Conservation (phyloP, 2,329 filamentous ascomycete genomes). For the Fusarium multiceps region DNA sequence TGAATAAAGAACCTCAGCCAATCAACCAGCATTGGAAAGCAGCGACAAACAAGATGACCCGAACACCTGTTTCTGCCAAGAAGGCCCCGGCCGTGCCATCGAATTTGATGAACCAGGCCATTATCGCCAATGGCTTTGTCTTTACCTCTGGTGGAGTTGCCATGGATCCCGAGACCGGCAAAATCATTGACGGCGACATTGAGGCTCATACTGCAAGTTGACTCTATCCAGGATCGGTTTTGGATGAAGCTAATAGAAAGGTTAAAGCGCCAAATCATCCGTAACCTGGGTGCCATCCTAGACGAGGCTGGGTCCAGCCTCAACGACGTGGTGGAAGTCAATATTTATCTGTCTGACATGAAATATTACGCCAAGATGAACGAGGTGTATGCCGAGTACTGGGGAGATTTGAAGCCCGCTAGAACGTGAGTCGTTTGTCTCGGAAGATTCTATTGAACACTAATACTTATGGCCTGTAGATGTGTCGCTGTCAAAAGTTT, state of each 20-base stretch:
- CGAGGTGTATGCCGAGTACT: slow-evolving; percentile 75
- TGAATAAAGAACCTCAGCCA: neutral
- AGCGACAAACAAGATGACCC: slow-evolving; percentile 24
- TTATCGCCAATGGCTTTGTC: slow-evolving; percentile 70
- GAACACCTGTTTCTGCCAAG: slow-evolving; percentile 39
- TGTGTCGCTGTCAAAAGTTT: slow-evolving; percentile 50
- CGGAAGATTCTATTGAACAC: fast-evolving
- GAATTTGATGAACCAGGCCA: slow-evolving; percentile 44
- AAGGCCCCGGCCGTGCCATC: slow-evolving; percentile 41
- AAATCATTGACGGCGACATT: slow-evolving; percentile 72
- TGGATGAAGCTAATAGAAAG: neutral
- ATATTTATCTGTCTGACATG: slow-evolving; percentile 79
- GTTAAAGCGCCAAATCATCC: slow-evolving; percentile 66
- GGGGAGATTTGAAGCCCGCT: slow-evolving; percentile 60
- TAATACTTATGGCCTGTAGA: slow-evolving; percentile 14
- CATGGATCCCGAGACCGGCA: slow-evolving; percentile 65
- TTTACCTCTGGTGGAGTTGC: slow-evolving; percentile 79
- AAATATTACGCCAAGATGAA: slow-evolving; percentile 80
- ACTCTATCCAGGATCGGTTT: neutral
- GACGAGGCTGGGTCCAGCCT: slow-evolving; percentile 74
- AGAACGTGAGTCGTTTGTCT: slow-evolving; percentile 45
- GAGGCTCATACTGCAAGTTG: slow-evolving; percentile 64
- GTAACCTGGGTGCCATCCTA: slow-evolving; percentile 76
- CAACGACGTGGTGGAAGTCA: slow-evolving; percentile 75
- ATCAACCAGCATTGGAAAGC: too few species aligned